Conservation (phyloP, 2,329 filamentous ascomycete species). For the Alternaria atra region DNA sequence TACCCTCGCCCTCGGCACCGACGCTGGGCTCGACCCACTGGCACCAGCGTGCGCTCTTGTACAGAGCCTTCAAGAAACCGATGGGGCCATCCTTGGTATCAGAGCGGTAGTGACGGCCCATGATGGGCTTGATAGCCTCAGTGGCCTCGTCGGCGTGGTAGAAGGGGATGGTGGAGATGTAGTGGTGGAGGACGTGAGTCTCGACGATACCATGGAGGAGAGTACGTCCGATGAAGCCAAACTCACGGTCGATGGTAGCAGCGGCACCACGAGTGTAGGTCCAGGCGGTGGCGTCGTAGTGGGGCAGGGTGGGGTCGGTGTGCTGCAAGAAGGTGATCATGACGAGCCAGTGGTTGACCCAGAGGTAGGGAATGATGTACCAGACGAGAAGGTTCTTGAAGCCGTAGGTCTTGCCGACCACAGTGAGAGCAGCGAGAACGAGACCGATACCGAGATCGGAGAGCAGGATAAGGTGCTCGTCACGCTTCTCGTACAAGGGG, state of each 20-base stretch:
- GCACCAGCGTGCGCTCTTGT: slow-evolving; percentile 82
- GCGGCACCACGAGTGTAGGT: slow-evolving; percentile 93
- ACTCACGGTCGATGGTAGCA: slow-evolving; percentile 95
- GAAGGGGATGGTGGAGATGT: slow-evolving; percentile 94
- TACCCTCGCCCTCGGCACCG: slow-evolving; percentile 79
- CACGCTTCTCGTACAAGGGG: slow-evolving; percentile 90
- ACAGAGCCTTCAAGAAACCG: slow-evolving; percentile 87
- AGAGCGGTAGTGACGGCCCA: slow-evolving; percentile 93
- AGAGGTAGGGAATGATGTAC: slow-evolving; percentile 95
- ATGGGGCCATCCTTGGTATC: slow-evolving; percentile 76
- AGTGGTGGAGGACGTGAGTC: slow-evolving; percentile 98
- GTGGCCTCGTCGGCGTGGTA: slow-evolving; percentile 95
- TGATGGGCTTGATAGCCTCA: slow-evolving; percentile 92
- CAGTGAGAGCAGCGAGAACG: slow-evolving; percentile 68
- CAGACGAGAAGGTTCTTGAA: slow-evolving; percentile 88
- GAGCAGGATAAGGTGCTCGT: slow-evolving; percentile 84
- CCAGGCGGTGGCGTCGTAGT: slow-evolving; percentile 88
- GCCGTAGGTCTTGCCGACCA: slow-evolving; percentile 79
- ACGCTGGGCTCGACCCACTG: slow-evolving; percentile 97
- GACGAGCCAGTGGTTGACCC: slow-evolving; percentile 99
- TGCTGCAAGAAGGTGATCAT: slow-evolving; percentile 98
- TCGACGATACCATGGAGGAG: slow-evolving; percentile 96
- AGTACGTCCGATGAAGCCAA: slow-evolving; percentile 91
- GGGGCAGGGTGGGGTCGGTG: slow-evolving; percentile 91
- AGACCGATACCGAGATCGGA: slow-evolving; percentile 81